Conservation (phyloP, 2,329 filamentous ascomycete genomes). For the Exophiala phaeomuriformis region DNA sequence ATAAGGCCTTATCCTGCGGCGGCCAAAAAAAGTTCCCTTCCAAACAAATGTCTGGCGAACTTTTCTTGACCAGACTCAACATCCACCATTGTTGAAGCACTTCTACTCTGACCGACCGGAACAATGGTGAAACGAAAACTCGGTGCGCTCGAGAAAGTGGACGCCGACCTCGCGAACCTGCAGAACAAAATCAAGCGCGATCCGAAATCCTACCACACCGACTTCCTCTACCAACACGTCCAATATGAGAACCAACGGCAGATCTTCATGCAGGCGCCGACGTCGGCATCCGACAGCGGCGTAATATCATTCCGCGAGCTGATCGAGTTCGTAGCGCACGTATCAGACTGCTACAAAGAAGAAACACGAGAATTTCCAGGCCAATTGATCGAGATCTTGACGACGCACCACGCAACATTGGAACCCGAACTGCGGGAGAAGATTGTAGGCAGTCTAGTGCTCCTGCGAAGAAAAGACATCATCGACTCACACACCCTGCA, state of each 20-base stretch:
- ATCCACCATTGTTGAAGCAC: too few relatives aligned
- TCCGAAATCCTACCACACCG: constrained; percentile 80
- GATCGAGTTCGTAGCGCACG: constrained; percentile 88
- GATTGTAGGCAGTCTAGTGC: constrained; percentile 80
- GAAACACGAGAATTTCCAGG: constrained; percentile 69
- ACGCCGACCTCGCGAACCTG: constrained; percentile 81
- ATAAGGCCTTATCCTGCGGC: too few relatives aligned
- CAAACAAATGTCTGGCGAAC: too few relatives aligned
- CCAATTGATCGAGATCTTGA: constrained; percentile 73
- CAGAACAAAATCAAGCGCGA: constrained; percentile 89
- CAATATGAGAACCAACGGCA: constrained; percentile 89
- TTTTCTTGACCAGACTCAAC: too few relatives aligned
- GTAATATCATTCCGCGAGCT: constrained; percentile 81
- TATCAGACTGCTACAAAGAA: constrained; percentile 84
- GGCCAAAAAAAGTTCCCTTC: too few relatives aligned
- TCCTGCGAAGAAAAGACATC: constrained; percentile 84
- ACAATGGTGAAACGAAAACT: constrained; percentile 80
- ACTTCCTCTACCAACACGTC: constrained; percentile 79
- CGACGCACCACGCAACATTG: constrained; percentile 71
- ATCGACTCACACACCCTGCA: constrained; percentile 78
- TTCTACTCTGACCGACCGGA: too few relatives aligned
- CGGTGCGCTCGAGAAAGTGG: constrained; percentile 87
- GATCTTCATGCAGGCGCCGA: constrained; percentile 79
- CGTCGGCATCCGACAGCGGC: constrained; percentile 62
- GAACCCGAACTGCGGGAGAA: constrained; percentile 86